These are phyloP conservation scores for Grosmannia serpens DNA, from an alignment of 2,329 filamentous ascomycete genomes.

Conservation along the genomic window DNA sequence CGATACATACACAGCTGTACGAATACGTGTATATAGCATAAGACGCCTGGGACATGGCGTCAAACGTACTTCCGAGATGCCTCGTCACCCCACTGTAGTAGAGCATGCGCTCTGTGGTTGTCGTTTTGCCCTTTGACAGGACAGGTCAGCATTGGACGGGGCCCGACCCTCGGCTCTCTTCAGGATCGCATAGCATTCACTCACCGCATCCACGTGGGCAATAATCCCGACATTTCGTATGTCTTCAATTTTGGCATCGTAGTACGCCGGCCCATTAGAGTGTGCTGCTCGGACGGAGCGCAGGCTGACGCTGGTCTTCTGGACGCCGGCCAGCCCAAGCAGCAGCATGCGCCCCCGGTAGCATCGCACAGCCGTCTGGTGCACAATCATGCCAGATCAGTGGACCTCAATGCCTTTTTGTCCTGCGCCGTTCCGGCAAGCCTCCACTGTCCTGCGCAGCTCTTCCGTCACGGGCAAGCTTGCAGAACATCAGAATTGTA, in stretches of 20 bases:
- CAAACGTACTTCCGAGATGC: slow-evolving; percentile 62
- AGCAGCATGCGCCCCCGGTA: not conserved
- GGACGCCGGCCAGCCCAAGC: not conserved
- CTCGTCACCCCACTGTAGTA: slow-evolving; percentile 88
- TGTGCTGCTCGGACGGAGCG: not conserved
- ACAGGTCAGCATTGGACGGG: not conserved
- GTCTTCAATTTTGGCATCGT: slow-evolving; percentile 36
- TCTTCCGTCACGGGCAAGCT: not conserved
- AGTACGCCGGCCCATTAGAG: slow-evolving; percentile 12
- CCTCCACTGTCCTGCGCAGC: no score
- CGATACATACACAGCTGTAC: no score
- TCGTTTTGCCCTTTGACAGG: slow-evolving; percentile 66
- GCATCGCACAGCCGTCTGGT: not conserved
- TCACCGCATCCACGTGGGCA: slow-evolving; percentile 86
- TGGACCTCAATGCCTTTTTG: not conserved
- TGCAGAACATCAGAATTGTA: not conserved
- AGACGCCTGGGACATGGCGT: no score
- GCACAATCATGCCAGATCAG: slow-evolving; percentile 5
- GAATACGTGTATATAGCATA: no score
- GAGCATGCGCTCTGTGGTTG: slow-evolving; percentile 97
- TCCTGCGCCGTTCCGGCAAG: not conserved
- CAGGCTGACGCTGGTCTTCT: not conserved
- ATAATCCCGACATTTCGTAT: slow-evolving; percentile 97
- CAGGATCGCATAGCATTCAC: slow-evolving; percentile 12
- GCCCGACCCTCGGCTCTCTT: not conserved